phyloP scores from a whole-genome alignment of 192 early-diverging fungal species.

The Rhizophagus prolifer region DNA sequence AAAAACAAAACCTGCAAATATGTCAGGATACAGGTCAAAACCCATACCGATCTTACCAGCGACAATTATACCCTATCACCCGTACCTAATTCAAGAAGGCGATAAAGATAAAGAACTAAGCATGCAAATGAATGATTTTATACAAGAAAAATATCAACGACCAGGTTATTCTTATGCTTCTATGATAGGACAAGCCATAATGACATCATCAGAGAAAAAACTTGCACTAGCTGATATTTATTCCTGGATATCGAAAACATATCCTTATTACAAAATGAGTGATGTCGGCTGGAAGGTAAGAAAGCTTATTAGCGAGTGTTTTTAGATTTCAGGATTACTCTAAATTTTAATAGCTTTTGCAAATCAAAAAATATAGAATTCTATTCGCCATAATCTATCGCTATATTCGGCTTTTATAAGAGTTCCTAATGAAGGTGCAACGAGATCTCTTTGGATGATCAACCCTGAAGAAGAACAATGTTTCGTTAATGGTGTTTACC shows the following conservation, averaged over 20 bases:
- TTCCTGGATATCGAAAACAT: constrained; percentile 14
- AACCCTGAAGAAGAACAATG: constrained; percentile 39
- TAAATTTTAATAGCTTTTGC: background rate
- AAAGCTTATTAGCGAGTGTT: background rate
- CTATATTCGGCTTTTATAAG: constrained; percentile 82
- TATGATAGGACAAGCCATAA: constrained; percentile 13
- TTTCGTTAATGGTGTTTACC: constrained; percentile 8
- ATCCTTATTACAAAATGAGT: constrained; percentile 5
- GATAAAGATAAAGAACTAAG: background rate
- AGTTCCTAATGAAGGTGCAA: constrained; percentile 67
- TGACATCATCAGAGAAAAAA: background rate
- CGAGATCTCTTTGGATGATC: constrained; percentile 67
- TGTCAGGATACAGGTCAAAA: background rate
- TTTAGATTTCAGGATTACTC: background rate
- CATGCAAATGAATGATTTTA: background rate
- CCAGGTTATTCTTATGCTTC: constrained; percentile 20
- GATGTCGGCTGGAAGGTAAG: background rate
- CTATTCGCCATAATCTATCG: constrained; percentile 87
- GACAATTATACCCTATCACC: background rate
- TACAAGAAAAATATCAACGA: background rate
- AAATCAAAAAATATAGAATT: constrained; percentile 59
- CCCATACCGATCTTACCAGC: background rate
- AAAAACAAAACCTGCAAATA: background rate
- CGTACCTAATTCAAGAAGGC: background rate
- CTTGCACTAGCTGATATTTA: constrained; percentile 17